A percentile compares a stretch with the other conserved stretches of the same genome.
These are phyloP conservation scores for Antitrichia curtipendula DNA, from an alignment of 225 moss, liverwort and hornwort genomes.

Conservation along the genomic window DNA sequence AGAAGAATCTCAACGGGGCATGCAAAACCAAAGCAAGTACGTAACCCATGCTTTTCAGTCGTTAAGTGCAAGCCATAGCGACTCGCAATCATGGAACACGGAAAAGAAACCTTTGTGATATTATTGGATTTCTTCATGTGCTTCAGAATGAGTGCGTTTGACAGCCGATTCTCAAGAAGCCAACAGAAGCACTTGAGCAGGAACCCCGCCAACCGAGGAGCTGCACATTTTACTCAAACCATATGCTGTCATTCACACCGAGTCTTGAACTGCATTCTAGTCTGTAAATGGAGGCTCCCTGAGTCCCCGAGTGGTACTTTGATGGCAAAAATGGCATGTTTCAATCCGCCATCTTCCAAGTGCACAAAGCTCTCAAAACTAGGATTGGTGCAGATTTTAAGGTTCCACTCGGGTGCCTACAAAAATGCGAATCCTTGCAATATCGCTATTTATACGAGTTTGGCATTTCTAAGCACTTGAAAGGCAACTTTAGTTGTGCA, in stretches of 20 bases:
- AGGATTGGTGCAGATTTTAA: not conserved
- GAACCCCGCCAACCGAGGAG: conserved; percentile 52
- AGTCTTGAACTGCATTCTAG: not conserved
- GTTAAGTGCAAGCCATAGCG: not conserved
- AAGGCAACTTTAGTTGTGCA: not conserved
- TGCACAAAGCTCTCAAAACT: not conserved
- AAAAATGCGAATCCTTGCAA: not conserved
- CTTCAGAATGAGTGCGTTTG: conserved; percentile 20
- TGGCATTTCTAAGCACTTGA: too few relatives aligned
- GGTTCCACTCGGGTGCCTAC: not conserved
- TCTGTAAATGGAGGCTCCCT: not conserved
- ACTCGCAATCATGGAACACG: not conserved
- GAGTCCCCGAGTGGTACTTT: not conserved
- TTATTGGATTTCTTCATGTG: conserved; percentile 56
- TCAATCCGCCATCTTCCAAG: not conserved
- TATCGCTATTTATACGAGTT: not conserved
- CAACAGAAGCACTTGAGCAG: conserved; percentile 60
- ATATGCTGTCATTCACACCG: not conserved
- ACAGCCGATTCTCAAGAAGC: conserved; percentile 48
- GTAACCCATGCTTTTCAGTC: not conserved
- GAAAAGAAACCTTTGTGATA: conserved; percentile 46
- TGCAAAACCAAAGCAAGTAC: not conserved
- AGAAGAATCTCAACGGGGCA: not conserved
- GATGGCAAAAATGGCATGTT: not conserved
- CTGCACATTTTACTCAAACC: conserved; percentile 21